phyloP scores from a whole-genome alignment of 768 basidiomycete genomes.

The Suillus subaureus region DNA sequence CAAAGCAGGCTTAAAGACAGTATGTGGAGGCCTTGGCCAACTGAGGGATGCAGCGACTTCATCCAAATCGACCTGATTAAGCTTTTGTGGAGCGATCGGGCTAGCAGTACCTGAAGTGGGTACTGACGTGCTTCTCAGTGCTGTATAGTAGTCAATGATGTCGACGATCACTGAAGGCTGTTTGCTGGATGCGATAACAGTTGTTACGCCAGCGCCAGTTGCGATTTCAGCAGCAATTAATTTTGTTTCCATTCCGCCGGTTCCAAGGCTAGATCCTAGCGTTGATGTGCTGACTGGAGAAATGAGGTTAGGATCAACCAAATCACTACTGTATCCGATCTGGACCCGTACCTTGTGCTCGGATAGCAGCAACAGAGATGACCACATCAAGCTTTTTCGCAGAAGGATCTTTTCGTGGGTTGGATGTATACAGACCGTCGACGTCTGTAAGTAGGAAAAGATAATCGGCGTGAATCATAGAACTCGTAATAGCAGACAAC shows the following conservation, averaged over 20 bases:
- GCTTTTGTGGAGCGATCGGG: slow-evolving; percentile 22
- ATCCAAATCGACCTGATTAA: slow-evolving; percentile 27
- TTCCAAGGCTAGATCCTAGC: slow-evolving; percentile 90
- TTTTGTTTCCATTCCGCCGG: slow-evolving; percentile 99
- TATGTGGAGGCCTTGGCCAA: slow-evolving; percentile 72
- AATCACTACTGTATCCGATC: neutral
- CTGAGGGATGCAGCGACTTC: slow-evolving; percentile 24
- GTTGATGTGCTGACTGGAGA: slow-evolving; percentile 86
- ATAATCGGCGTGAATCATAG: slow-evolving; percentile 98
- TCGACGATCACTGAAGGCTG: slow-evolving; percentile 70
- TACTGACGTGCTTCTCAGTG: slow-evolving; percentile 39
- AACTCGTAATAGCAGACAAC: slow-evolving; percentile 93
- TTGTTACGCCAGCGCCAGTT: slow-evolving; percentile 91
- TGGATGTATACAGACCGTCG: slow-evolving; percentile 92
- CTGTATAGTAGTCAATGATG: slow-evolving; percentile 79
- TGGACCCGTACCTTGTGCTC: slow-evolving; percentile 64
- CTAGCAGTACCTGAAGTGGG: slow-evolving; percentile 36
- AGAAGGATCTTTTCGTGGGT: slow-evolving; percentile 86
- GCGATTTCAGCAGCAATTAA: slow-evolving; percentile 98
- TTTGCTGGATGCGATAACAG: slow-evolving; percentile 86
- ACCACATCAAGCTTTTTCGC: slow-evolving; percentile 85
- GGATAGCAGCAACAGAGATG: slow-evolving; percentile 78
- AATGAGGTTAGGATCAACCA: neutral
- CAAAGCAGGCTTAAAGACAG: slow-evolving; percentile 77
- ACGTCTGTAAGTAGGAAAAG: slow-evolving; percentile 97